Base-by-base conservation (phyloP, 139 green algal genomes). In the Edaphochlamys debaryana region DNA sequence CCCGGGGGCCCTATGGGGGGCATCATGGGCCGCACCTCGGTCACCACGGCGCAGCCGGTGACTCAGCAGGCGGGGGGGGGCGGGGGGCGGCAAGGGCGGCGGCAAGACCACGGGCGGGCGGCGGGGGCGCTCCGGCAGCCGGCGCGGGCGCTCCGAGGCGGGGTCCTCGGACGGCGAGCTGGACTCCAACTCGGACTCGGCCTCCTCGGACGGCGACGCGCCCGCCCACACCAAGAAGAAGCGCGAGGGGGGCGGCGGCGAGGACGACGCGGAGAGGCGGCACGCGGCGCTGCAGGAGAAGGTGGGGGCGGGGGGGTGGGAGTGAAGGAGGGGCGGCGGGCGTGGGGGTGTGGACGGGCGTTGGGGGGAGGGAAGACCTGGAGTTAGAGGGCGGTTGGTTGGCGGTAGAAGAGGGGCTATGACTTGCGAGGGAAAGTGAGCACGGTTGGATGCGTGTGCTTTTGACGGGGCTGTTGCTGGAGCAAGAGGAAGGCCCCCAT, bases 221-320 rank as follows among this genome's bases (percentile, higher is more conserved):
- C n/a, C 64, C 62, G 37, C 23, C 8, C 56, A 81, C 32, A 88
- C 67, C 68, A 77, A 63, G 70, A 81, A 84, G 42, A 88, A 89
- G 86, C 68, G 74, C 36, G 79, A 87, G 37, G 71, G 29, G 7
- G 69, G 62, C 23, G 80, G 79, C 30, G 86, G 84, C 40, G 38
- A 85, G 48, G 84, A 87, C 36, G 86, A 87, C 11, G 84, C 84
- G 7, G 90, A 93, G 77, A 80, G 86, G 23, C 68, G 85, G 36
- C 90, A 93, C 64, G 73, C 86, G 64, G 90, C 90, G 22, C 84
- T 95, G 52, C 92, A 95, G 82, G 92, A 95, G 82, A 94, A 94
- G 45, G 45, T 54, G 45, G 45, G 45, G 45, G 11, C 13, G 45
- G 9, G 45, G 45, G 45, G 13, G 45, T 54, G 45, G 45, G n/a